Evolutionary conservation across 2,329 filamentous ascomycete genomes (phyloP).

Genomic region (Thermothelomyces thermophilus): DNA sequence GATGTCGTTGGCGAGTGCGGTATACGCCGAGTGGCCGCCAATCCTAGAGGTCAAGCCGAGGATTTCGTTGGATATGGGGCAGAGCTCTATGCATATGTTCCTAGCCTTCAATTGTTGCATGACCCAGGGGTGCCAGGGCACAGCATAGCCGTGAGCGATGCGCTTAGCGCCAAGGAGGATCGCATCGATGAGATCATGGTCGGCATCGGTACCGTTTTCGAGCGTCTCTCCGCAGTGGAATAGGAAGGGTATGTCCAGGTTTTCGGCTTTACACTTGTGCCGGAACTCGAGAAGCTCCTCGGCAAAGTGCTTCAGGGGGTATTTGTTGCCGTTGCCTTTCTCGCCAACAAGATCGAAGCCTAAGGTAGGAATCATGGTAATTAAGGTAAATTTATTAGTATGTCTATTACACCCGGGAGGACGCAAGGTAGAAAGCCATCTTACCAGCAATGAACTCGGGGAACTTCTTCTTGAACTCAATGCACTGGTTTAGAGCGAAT

Average conservation of each 20-base stretch:
- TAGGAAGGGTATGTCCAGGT: conserved; percentile 60
- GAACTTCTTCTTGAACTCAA: no score
- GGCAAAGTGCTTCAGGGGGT: no score
- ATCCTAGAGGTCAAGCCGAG: conserved; percentile 61
- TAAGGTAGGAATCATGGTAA: no score
- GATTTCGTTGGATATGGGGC: conserved; percentile 71
- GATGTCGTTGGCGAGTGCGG: conserved; percentile 17
- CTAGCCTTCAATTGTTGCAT: conserved; percentile 57
- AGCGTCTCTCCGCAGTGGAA: conserved; percentile 73
- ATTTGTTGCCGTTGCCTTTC: no score
- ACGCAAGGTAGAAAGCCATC: no score
- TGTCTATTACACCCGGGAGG: no score
- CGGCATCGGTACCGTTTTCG: conserved; percentile 54
- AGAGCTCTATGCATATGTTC: conserved; percentile 63
- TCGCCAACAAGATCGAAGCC: no score
- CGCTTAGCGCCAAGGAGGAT: conserved; percentile 59
- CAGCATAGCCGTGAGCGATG: conserved; percentile 67
- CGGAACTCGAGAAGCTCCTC: no score
- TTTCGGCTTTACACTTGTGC: conserved; percentile 37
- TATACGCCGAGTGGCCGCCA: conserved; percentile 61
- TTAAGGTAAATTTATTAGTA: no score
- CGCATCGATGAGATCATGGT: conserved; percentile 64
- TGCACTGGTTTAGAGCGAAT: no score
- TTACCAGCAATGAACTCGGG: no score
- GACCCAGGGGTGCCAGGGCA: conserved; percentile 60